Evolutionary conservation across 179 eudicot species (phyloP), one percentile per base, ranked within the genome.

Genomic region (Heliamphora pulchella): DNA sequence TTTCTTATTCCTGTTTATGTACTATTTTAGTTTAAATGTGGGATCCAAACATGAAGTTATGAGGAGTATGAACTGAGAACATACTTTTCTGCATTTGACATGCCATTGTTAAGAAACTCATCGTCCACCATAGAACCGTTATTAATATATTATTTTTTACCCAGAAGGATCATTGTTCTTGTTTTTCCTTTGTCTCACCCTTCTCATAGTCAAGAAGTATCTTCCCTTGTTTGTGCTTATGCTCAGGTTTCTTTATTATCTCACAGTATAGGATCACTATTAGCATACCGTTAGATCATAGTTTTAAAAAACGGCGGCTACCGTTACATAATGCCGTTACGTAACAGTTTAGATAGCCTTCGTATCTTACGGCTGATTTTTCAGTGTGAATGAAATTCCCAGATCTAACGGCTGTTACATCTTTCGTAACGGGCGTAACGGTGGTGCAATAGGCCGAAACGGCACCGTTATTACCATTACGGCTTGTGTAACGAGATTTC

Each of bases 211-310:
- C 46, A 63, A 58, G 14, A 77, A 64, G 18, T 63, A 46, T 9
- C 47, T 22, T 65, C 59, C 31, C 17, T 67, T 67, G 31, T 31
- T 18, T 64, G 11, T 5, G 43, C 65, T 57, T 15, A 74, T 74
- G 51, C 15, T 8, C 14, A 9, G 50, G 77, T 39, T 55, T 74
- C 77, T 74, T 74, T 55, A 57, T 50, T 39, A 50, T n/a, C 65
- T 65, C 50, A 74, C 44, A 39, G 65, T 3, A 3, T 55, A 15
- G 65, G 50, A 41, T 74, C 48, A 22, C 43, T 39, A 63, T 48
- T 39, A 8, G 39, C 7, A 47, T 48, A 31, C 31, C 31, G 31
- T 31, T 31, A 31, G 31, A 31, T 31, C 31, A 31, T 31, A 31
- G 31, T 31, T 31, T 31, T 31, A 31, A 31, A 31, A 31, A 31